Evolutionary conservation across 2,329 filamentous ascomycete genomes (phyloP), one percentile per base, ranked within the genome.

Genomic region (Fusarium acutatum): DNA sequence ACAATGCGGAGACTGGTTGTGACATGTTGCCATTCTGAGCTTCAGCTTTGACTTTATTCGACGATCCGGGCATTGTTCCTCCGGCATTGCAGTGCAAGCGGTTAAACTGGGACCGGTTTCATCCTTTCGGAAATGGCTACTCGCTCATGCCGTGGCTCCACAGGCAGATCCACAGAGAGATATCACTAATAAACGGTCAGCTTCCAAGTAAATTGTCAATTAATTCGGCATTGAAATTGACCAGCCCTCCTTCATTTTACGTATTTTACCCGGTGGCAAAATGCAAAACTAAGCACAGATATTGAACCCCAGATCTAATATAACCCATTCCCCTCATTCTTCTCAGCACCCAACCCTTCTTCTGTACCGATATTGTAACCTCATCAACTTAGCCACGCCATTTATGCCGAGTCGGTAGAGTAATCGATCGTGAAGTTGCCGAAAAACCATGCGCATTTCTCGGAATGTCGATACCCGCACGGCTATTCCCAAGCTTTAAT

Each of bases 51-150:
- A 10, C 56, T 28, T 46, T 28, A 62, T 62, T 67, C 20, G 47
- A 67, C 17, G 40, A 24, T 22, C 30, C 65, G 65, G 65, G 54
- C 40, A n/a, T 53, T 53, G 32, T 62, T 41, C 46, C 30, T 68
- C 65, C 65, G 65, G 64, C 65, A 68, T 46, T 62, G 46, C 40
- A 37, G 53, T 24, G 17, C 14, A 40, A 32, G 49, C 65, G 65
- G 65, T 41, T 68, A 68, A 68, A 67, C 18, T 17, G 40, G 30
- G 17, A 50, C 14, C 30, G 34, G 65, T 67, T 67, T 67, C 63
- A 47, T 50, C 11, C 22, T 15, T 26, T 49, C 62, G 46, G 62
- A 53, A 17, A 61, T 67, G 64, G 67, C 18, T 17, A 37, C 24
- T 37, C 9, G 34, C n/a, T 47, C 24, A 24, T 22, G 22, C 18